A percentile compares a stretch with the other conserved stretches of the same genome.
These are phyloP conservation scores for Oryza rufipogon DNA, from an alignment of 176 grass and related monocot genomes.

Conservation along the genomic window DNA sequence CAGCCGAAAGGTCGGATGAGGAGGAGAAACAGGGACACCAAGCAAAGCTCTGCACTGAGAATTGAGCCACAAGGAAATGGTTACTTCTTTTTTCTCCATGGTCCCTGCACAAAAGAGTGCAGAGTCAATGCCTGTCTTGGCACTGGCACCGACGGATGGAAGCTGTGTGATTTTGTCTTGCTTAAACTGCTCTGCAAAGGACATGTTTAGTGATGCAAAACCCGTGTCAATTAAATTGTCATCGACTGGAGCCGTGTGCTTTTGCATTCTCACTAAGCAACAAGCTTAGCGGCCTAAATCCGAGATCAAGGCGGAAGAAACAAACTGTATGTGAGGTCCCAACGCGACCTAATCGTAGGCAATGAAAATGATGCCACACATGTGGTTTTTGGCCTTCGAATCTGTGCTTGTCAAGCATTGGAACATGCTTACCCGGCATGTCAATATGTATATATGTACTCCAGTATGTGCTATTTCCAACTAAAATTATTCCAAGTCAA, in stretches of 20 bases:
- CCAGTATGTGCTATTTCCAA: not conserved
- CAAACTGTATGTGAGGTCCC: not conserved
- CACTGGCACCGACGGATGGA: not conserved
- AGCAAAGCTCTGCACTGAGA: not conserved
- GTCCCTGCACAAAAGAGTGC: not conserved
- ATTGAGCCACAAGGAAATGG: not conserved
- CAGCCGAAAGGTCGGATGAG: conserved; percentile 5
- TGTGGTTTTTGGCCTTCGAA: not conserved
- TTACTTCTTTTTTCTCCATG: not conserved
- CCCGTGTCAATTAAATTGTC: not conserved
- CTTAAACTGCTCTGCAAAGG: not conserved
- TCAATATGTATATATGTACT: not conserved
- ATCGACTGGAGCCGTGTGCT: not conserved
- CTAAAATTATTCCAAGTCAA: not conserved
- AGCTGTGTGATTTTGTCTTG: not conserved
- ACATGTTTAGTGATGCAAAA: not conserved
- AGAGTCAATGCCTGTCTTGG: conserved; percentile 29
- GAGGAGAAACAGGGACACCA: not conserved
- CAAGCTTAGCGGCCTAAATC: not conserved
- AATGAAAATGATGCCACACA: not conserved
- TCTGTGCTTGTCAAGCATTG: conserved; percentile 18
- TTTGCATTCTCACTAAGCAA: not conserved
- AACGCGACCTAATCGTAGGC: not conserved
- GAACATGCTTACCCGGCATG: not conserved
- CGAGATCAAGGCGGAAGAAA: not conserved